phyloP scores from a whole-genome alignment of 2,329 filamentous ascomycete species.

The Cytospora chrysosperma region DNA sequence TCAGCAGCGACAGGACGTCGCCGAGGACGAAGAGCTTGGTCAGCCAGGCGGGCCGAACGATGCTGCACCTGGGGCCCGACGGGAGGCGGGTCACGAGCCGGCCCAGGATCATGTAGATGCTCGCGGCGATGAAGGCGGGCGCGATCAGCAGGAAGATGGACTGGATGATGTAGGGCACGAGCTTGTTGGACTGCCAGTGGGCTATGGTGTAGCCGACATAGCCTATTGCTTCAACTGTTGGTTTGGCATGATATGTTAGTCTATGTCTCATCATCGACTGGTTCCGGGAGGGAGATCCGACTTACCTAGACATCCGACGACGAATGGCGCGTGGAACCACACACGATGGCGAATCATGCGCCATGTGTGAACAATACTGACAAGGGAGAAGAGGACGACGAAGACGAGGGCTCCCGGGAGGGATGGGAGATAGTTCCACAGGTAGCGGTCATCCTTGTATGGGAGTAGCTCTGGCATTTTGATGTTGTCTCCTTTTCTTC shows the following conservation, averaged over 20 bases:
- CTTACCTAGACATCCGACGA: slow-evolving; percentile 49
- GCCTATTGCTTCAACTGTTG: slow-evolving; percentile 44
- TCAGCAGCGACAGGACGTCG: slow-evolving; percentile 51
- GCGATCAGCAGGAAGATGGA: slow-evolving; percentile 45
- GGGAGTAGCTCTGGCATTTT: slow-evolving; percentile 35
- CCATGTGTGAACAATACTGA: slow-evolving; percentile 41
- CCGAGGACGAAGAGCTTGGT: slow-evolving; percentile 56
- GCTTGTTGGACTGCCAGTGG: slow-evolving; percentile 32
- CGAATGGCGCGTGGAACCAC: slow-evolving; percentile 51
- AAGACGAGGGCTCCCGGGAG: slow-evolving; percentile 45
- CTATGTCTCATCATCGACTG: not conserved
- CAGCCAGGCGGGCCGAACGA: slow-evolving; percentile 41
- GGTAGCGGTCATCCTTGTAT: slow-evolving; percentile 33
- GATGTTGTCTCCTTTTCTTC: not conserved
- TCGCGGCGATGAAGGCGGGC: slow-evolving; percentile 48
- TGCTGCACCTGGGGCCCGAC: slow-evolving; percentile 33
- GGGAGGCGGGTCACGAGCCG: slow-evolving; percentile 42
- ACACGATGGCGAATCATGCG: slow-evolving; percentile 44
- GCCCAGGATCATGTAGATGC: slow-evolving; percentile 51
- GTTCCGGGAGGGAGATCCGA: slow-evolving; percentile 15
- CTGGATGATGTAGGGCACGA: slow-evolving; percentile 43
- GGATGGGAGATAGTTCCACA: slow-evolving; percentile 41
- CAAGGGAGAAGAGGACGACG: slow-evolving; percentile 40
- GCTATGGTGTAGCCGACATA: slow-evolving; percentile 37
- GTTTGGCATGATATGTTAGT: not conserved